Evolutionary conservation across 2,329 filamentous ascomycete genomes (phyloP).

Genomic region (Sarocladium brachiariae): DNA sequence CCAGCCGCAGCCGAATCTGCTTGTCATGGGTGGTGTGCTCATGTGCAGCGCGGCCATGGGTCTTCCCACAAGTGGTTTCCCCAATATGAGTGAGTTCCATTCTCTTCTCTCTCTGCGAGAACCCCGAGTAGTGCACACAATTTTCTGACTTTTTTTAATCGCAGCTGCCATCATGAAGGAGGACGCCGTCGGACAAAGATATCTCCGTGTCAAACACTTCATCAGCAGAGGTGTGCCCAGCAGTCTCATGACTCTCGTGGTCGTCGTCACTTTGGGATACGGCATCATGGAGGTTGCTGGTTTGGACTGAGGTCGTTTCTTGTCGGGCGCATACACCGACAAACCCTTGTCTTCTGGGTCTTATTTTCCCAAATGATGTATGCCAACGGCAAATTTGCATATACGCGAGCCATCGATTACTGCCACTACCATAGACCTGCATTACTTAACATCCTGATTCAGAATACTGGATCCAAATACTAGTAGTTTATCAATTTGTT

Average conservation of each 20-base stretch:
- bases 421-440: no score
- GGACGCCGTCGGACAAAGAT: slow-evolving; percentile 85
- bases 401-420: no score
- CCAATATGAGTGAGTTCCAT: slow-evolving; percentile 88
- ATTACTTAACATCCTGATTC: no score
- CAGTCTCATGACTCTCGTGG: slow-evolving; percentile 70
- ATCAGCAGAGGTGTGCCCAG: slow-evolving; percentile 87
- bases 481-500: no score
- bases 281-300: slow-evolving; percentile 75
- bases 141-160: neutral
- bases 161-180: slow-evolving; percentile 98
- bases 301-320: slow-evolving; percentile 38
- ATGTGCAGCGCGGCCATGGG: slow-evolving; percentile 99
- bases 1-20: slow-evolving; percentile 83
- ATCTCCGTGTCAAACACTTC: slow-evolving; percentile 89
- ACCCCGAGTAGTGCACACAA: neutral
- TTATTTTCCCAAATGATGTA: no score
- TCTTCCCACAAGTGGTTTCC: slow-evolving; percentile 90
- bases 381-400: no score
- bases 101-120: neutral
- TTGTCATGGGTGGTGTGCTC: slow-evolving; percentile 90
- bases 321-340: no score
- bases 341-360: no score
- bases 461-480: no score
- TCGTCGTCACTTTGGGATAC: slow-evolving; percentile 86